phyloP scores from a whole-genome alignment of 768 basidiomycete species.

The Lactifluus echinatus region DNA sequence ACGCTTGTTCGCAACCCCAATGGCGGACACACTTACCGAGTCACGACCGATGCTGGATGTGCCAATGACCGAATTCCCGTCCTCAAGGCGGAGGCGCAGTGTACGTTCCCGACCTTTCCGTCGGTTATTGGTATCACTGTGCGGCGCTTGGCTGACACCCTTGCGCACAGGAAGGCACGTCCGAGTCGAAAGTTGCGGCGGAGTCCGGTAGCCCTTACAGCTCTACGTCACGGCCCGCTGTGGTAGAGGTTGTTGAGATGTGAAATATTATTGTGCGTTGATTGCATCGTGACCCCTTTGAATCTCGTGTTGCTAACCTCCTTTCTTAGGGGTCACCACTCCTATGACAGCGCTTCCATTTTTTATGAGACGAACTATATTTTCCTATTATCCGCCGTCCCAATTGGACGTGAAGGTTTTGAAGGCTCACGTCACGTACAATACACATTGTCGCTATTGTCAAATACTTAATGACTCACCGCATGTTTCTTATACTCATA shows the following conservation, averaged over 20 bases:
- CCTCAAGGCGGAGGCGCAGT: not conserved
- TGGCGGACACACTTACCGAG: not conserved
- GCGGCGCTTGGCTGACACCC: not conserved
- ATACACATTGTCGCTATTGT: not conserved
- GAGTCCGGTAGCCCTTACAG: not conserved
- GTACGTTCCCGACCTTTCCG: not conserved
- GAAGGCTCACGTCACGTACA: not conserved
- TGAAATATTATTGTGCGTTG: not conserved
- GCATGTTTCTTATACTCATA: no score
- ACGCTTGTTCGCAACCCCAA: constrained; percentile 3
- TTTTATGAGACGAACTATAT: no score
- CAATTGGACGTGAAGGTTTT: not conserved
- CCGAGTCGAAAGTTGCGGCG: not conserved
- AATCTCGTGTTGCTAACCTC: no score
- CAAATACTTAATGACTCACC: not conserved
- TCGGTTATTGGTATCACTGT: not conserved
- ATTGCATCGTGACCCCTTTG: not conserved
- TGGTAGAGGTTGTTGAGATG: not conserved
- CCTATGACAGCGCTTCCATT: no score
- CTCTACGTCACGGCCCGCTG: not conserved
- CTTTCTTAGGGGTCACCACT: no score
- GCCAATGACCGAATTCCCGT: not conserved
- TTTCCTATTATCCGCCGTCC: not conserved
- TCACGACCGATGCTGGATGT: constrained; percentile 1
- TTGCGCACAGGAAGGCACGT: not conserved